Evolutionary conservation across 108 stramenopile species (phyloP).

Genomic region (Fragilariopsis cylindrus): DNA sequence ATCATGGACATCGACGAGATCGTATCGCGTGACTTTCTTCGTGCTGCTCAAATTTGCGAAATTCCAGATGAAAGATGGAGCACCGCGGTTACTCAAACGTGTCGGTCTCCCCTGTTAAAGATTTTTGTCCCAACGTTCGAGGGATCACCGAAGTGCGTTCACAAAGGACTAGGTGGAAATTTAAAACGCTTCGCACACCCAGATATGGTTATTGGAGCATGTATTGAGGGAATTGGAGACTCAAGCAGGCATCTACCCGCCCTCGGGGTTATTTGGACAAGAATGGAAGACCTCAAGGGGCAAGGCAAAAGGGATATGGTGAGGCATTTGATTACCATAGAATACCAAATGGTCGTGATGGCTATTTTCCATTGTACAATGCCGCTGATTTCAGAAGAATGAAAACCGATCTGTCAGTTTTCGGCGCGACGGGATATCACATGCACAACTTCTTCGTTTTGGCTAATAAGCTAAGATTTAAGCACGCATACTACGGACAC

Average conservation of each 20-base stretch:
- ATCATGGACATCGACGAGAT: slow-evolving; percentile 55
- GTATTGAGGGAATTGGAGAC: slow-evolving; percentile 51
- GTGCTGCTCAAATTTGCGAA: slow-evolving; percentile 48
- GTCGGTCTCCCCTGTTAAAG: slow-evolving; percentile 16
- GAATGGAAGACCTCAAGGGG: background rate
- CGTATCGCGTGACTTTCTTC: slow-evolving; percentile 52
- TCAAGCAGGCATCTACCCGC: slow-evolving; percentile 20
- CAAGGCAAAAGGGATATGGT: background rate
- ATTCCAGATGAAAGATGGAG: background rate
- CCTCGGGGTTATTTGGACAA: slow-evolving; percentile 6
- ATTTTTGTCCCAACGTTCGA: slow-evolving; percentile 30
- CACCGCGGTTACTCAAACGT: background rate
- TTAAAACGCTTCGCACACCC: slow-evolving; percentile 45
- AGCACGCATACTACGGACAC: slow-evolving; percentile 56
- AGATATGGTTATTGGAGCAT: slow-evolving; percentile 54
- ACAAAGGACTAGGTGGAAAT: background rate
- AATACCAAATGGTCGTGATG: background rate
- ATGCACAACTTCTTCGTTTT: slow-evolving; percentile 58
- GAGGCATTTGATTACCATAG: too few relatives aligned
- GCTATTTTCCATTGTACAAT: slow-evolving; percentile 27
- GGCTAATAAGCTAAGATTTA: slow-evolving; percentile 30
- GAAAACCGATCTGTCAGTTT: too few relatives aligned
- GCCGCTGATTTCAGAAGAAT: slow-evolving; percentile 21
- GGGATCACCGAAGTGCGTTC: slow-evolving; percentile 42
- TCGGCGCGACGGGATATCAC: slow-evolving; percentile 38